phyloP scores from a whole-genome alignment of 2,329 filamentous ascomycete genomes.

The Venturia aucupariae region DNA sequence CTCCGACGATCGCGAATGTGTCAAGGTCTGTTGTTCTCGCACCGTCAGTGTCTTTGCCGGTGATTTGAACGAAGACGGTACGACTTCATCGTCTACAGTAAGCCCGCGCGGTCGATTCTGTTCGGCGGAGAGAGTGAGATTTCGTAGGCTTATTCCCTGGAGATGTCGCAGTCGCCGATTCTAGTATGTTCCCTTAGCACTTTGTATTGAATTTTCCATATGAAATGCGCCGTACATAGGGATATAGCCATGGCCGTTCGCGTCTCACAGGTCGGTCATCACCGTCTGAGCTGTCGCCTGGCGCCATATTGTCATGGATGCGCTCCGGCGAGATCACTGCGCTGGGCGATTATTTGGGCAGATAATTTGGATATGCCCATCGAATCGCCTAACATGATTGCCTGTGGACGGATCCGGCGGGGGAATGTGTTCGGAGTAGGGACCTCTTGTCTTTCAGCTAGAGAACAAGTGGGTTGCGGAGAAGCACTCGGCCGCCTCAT shows the following conservation, averaged over 20 bases:
- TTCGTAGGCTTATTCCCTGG: conserved; percentile 76
- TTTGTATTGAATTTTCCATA: neutral
- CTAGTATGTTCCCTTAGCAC: conserved; percentile 30
- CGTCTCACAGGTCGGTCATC: conserved; percentile 22
- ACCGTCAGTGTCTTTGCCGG: conserved; percentile 55
- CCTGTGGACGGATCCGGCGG: neutral
- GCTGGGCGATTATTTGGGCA: neutral
- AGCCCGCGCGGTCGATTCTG: conserved; percentile 43
- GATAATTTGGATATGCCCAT: neutral
- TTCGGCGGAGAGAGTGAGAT: conserved; percentile 56
- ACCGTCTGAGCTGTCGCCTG: neutral
- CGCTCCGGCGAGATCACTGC: neutral
- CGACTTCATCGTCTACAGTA: conserved; percentile 68
- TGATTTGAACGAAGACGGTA: conserved; percentile 56
- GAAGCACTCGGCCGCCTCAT: neutral
- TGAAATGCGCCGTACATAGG: conserved; percentile 33
- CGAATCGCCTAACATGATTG: neutral
- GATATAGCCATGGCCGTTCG: conserved; percentile 42
- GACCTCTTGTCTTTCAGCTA: neutral
- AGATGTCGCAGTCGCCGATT: conserved; percentile 86
- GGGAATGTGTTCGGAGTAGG: neutral
- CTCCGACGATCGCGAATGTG: conserved; percentile 51
- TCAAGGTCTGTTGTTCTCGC: conserved; percentile 38
- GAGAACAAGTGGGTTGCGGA: neutral
- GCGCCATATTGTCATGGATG: neutral